Conservation (phyloP, 78 protist species). For the Dictyostelium purpureum region DNA sequence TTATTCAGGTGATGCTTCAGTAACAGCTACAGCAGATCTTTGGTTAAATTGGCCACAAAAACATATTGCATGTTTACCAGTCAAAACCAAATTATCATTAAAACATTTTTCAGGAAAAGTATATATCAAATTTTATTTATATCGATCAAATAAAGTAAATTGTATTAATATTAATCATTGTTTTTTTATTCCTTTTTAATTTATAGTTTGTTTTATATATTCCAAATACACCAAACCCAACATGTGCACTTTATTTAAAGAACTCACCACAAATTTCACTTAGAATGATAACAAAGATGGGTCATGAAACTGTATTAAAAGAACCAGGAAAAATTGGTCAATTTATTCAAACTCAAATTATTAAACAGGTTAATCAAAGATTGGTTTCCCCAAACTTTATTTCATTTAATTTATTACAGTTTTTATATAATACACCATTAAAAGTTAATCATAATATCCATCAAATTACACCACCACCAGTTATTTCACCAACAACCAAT, state of each 20-base stretch:
- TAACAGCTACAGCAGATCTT: slow-evolving; percentile 32
- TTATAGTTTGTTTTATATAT: slow-evolving; percentile 65
- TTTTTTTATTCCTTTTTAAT: background rate
- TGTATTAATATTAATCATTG: background rate
- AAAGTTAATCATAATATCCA: background rate
- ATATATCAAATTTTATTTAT: background rate
- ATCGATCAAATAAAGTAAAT: background rate
- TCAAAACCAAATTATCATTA: slow-evolving; percentile 59
- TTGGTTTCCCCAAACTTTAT: slow-evolving; percentile 47
- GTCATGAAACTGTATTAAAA: slow-evolving; percentile 60
- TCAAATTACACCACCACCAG: background rate
- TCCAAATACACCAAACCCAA: slow-evolving; percentile 66
- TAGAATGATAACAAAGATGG: slow-evolving; percentile 76
- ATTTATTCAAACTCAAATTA: slow-evolving; percentile 44
- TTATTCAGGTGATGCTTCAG: slow-evolving; percentile 73
- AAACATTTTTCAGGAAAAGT: slow-evolving; percentile 65
- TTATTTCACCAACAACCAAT: background rate
- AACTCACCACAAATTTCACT: slow-evolving; percentile 31
- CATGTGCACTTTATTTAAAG: slow-evolving; percentile 49
- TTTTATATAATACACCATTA: slow-evolving; percentile 16
- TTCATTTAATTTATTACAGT: slow-evolving; percentile 12
- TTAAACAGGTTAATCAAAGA: slow-evolving; percentile 27
- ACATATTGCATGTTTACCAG: slow-evolving; percentile 71
- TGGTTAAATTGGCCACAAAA: slow-evolving; percentile 80
- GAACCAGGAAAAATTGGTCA: slow-evolving; percentile 65